phyloP scores from a whole-genome alignment of 495 filamentous ascomycete genomes.

The Lentithecium fluviatile region DNA sequence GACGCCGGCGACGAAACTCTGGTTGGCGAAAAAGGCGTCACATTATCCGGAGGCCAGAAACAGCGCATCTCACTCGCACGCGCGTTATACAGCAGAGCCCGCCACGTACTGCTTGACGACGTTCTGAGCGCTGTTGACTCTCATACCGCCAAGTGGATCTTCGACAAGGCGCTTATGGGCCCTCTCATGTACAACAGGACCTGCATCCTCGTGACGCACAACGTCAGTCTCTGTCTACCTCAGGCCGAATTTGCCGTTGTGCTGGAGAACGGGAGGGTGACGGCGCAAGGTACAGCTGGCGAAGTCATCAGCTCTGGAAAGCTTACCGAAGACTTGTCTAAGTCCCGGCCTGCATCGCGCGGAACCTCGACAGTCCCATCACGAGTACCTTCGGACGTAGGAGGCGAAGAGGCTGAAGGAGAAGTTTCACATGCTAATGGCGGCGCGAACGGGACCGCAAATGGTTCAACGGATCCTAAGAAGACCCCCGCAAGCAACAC shows the following conservation, averaged over 20 bases:
- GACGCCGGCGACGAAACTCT: constrained; percentile 91
- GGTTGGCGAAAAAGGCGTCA: constrained; percentile 96
- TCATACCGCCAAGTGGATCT: constrained; percentile 98
- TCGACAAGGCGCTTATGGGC: constrained; percentile 85
- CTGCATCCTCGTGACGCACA: constrained; percentile 97
- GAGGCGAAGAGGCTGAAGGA: constrained; percentile 41
- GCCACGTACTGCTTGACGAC: constrained; percentile 89
- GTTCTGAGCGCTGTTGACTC: constrained; percentile 98
- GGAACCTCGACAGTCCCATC: constrained; percentile 67
- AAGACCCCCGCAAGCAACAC: constrained; percentile 43
- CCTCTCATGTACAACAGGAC: constrained; percentile 85
- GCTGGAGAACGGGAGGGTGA: constrained; percentile 81
- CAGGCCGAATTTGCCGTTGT: constrained; percentile 75
- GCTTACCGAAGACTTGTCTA: constrained; percentile 78
- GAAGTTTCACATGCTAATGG: constrained; percentile 39
- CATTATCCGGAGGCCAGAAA: constrained; percentile 95
- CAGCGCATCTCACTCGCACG: constrained; percentile 94
- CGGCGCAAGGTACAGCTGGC: constrained; percentile 69
- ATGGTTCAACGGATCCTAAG: constrained; percentile 41
- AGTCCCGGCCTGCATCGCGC: constrained; percentile 67
- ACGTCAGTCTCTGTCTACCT: constrained; percentile 79
- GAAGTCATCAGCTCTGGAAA: constrained; percentile 80
- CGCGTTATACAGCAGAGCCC: constrained; percentile 88
- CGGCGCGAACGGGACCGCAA: constrained; percentile 42
- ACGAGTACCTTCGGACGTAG: constrained; percentile 66